Conservation (phyloP, 2,329 filamentous ascomycete genomes). For the Aureobasidium sp. region DNA sequence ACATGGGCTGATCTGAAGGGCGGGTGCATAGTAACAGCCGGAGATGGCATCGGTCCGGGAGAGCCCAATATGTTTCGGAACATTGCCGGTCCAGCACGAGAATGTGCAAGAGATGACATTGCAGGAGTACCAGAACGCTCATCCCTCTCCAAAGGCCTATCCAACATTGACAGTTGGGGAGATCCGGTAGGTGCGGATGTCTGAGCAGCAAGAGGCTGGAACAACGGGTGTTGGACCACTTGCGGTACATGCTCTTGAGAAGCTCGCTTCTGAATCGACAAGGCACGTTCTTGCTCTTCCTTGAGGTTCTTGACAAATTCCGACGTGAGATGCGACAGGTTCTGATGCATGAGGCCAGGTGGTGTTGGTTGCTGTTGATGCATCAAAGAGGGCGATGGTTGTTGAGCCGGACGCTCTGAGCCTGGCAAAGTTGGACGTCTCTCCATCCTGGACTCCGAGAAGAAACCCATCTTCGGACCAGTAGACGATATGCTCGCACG, state of each 20-base stretch:
- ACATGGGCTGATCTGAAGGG: constrained; percentile 15
- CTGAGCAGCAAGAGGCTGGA: not conserved
- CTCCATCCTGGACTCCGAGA: constrained; percentile 24
- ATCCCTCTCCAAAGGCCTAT: constrained; percentile 23
- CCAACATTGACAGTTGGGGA: constrained; percentile 15
- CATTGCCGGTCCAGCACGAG: constrained; percentile 12
- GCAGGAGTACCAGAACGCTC: constrained; percentile 23
- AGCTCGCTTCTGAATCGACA: constrained; percentile 19
- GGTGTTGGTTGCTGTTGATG: constrained; percentile 15
- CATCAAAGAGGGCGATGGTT: constrained; percentile 1
- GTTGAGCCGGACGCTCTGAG: constrained; percentile 15
- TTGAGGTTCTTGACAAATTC: constrained; percentile 18
- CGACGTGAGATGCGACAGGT: constrained; percentile 6
- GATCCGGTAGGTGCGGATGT: not conserved
- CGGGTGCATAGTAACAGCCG: constrained; percentile 12
- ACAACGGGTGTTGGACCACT: constrained; percentile 7
- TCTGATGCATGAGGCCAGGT: constrained; percentile 16
- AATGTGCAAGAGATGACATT: constrained; percentile 15
- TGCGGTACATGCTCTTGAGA: constrained; percentile 16
- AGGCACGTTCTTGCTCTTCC: constrained; percentile 26
- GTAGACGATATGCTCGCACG: constrained; percentile 20
- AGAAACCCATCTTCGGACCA: constrained; percentile 24
- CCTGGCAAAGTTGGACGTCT: constrained; percentile 18
- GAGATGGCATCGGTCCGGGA: constrained; percentile 12
- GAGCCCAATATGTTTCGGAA: constrained; percentile 15